These are phyloP conservation scores for Apophysomyces elegans DNA, from an alignment of 371 early-diverging fungal genomes.

Conservation along the genomic window DNA sequence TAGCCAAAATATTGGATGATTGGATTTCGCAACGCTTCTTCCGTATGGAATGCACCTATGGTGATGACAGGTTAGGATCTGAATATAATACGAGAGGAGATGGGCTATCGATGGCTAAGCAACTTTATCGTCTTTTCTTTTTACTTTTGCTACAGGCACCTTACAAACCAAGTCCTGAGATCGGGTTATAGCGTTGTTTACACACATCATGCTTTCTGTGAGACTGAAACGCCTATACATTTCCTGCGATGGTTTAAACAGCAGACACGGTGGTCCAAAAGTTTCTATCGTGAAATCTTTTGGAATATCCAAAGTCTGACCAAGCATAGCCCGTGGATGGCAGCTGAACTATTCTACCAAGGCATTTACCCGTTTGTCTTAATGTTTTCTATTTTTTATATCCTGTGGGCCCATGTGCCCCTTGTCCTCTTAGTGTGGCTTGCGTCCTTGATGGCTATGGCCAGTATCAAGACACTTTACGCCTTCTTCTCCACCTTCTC, in stretches of 20 bases:
- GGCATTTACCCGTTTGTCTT: conserved; percentile 68
- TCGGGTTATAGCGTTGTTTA: conserved; percentile 61
- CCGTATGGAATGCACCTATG: conserved; percentile 68
- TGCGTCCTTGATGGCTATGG: conserved; percentile 47
- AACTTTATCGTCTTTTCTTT: too few species aligned
- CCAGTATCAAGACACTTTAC: conserved; percentile 55
- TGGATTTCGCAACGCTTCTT: conserved; percentile 66
- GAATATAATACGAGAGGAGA: not conserved
- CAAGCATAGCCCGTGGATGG: conserved; percentile 71
- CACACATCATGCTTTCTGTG: conserved; percentile 65
- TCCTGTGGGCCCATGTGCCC: conserved; percentile 42
- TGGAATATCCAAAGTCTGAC: conserved; percentile 61
- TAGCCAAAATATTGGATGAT: conserved; percentile 58
- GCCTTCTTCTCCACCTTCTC: conserved; percentile 41
- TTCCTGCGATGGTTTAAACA: conserved; percentile 71
- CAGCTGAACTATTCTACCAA: conserved; percentile 65
- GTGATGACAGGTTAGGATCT: conserved; percentile 58
- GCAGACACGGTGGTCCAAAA: conserved; percentile 73
- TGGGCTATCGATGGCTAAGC: not conserved
- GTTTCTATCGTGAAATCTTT: conserved; percentile 67
- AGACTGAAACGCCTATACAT: conserved; percentile 64
- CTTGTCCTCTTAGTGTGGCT: conserved; percentile 54
- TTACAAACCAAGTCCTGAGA: conserved; percentile 63
- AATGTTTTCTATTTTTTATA: conserved; percentile 56
- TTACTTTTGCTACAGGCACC: conserved; percentile 38